These are phyloP conservation scores for Iberis amara DNA, from an alignment of 441 rosid species.

Conservation along the genomic window DNA sequence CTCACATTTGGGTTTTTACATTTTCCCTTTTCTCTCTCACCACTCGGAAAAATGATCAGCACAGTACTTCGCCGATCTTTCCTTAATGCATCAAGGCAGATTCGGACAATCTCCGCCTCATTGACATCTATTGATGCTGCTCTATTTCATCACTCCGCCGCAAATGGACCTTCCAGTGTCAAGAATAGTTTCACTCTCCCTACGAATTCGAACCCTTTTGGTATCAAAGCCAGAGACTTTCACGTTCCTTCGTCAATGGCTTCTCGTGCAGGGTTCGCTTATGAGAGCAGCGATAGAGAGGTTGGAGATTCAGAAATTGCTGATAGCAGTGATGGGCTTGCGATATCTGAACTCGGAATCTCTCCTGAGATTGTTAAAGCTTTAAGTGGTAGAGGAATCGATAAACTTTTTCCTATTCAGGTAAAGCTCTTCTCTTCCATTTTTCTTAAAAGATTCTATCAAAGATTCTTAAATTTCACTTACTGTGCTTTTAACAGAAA, in stretches of 20 bases:
- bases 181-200: constrained; percentile 14
- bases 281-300: constrained; percentile 40
- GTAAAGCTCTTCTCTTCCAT: neutral
- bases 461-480: neutral
- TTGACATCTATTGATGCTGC: constrained; percentile 31
- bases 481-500: constrained; percentile 34
- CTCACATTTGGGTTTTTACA: constrained; percentile 23
- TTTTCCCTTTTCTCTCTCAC: neutral
- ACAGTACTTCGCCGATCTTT: constrained; percentile 36
- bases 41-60: constrained; percentile 32
- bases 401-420: neutral
- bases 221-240: constrained; percentile 36
- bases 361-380: constrained; percentile 68
- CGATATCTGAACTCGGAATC: constrained; percentile 68
- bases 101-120: constrained; percentile 30
- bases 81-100: constrained; percentile 28
- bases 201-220: constrained; percentile 9
- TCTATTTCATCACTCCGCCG: constrained; percentile 27
- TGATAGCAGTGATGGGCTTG: constrained; percentile 60
- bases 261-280: constrained; percentile 31
- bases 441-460: neutral
- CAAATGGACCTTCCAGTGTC: constrained; percentile 12
- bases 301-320: constrained; percentile 15
- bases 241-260: constrained; percentile 43
- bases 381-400: constrained; percentile 53